A percentile compares a stretch with the other conserved stretches of the same genome.
phyloP scores from a whole-genome alignment of 2,329 filamentous ascomycete genomes.

The Colletotrichum incanum region DNA sequence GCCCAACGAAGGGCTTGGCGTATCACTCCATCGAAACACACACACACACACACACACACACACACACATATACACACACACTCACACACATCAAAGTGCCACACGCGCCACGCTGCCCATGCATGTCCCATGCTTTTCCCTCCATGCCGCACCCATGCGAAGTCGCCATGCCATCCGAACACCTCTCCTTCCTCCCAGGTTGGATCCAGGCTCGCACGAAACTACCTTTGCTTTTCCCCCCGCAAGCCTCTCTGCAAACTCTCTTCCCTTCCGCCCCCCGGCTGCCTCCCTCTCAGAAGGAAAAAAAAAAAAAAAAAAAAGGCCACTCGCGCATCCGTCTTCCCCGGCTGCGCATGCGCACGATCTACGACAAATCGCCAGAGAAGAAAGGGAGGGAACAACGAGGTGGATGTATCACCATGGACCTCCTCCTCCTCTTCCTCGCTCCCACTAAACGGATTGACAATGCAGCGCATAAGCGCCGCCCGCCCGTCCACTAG shows the following conservation, averaged over 20 bases:
- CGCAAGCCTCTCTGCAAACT: background rate
- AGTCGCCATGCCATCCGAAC: slow-evolving; percentile 17
- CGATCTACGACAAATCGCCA: slow-evolving; percentile 4
- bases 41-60: background rate
- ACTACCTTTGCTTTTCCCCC: background rate
- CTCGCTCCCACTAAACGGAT: slow-evolving; percentile 15
- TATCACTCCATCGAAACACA: slow-evolving; percentile 3
- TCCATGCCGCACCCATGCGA: background rate
- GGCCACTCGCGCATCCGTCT: background rate
- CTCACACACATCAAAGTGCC: background rate
- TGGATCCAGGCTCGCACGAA: background rate
- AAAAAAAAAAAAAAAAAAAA: no score
- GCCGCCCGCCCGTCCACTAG: slow-evolving; percentile 1
- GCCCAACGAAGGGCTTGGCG: slow-evolving; percentile 5
- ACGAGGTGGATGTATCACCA: background rate
- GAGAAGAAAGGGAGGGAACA: background rate
- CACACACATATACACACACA: background rate
- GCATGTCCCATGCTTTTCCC: background rate
- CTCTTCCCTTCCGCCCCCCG: background rate
- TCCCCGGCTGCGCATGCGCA: slow-evolving; percentile 5
- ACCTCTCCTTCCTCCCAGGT: background rate
- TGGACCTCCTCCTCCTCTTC: no score
- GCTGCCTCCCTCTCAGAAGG: background rate
- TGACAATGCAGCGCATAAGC: slow-evolving; percentile 25
- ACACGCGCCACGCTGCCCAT: background rate